Percentiles rank a stretch among this genome's conserved stretches.
phyloP scores from a whole-genome alignment of 192 early-diverging fungal genomes.

The Linnemannia hyalina region DNA sequence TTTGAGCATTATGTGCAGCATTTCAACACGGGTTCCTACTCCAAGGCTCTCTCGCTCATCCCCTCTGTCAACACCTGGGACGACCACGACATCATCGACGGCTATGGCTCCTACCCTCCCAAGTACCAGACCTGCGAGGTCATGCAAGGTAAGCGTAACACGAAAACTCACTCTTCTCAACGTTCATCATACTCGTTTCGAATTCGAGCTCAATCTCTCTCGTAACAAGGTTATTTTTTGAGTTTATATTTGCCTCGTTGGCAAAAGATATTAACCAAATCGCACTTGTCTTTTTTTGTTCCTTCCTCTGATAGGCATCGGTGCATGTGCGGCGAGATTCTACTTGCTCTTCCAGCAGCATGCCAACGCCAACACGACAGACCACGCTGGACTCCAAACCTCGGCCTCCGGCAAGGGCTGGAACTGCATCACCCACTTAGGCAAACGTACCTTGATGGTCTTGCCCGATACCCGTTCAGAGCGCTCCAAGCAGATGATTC shows the following conservation, averaged over 20 bases:
- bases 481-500: conserved; percentile 73
- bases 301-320: conserved; percentile 55
- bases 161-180: too few relatives aligned
- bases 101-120: conserved; percentile 86
- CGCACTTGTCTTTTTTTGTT: not conserved
- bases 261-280: not conserved
- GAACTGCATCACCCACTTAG: conserved; percentile 76
- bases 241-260: not conserved
- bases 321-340: conserved; percentile 77
- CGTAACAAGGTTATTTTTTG: not conserved
- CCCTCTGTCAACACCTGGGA: conserved; percentile 85
- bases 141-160: conserved; percentile 70
- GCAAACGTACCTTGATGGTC: conserved; percentile 73
- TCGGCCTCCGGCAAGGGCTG: conserved; percentile 60
- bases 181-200: not conserved
- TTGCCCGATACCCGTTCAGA: conserved; percentile 83
- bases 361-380: conserved; percentile 69
- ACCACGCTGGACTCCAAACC: conserved; percentile 68
- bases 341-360: conserved; percentile 91
- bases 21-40: conserved; percentile 65
- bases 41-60: conserved; percentile 80
- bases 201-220: not conserved
- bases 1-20: conserved; percentile 76
- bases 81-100: conserved; percentile 92
- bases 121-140: conserved; percentile 76